phyloP scores from a whole-genome alignment of 345 rosid species.

The Gossypium ekmanianum region DNA sequence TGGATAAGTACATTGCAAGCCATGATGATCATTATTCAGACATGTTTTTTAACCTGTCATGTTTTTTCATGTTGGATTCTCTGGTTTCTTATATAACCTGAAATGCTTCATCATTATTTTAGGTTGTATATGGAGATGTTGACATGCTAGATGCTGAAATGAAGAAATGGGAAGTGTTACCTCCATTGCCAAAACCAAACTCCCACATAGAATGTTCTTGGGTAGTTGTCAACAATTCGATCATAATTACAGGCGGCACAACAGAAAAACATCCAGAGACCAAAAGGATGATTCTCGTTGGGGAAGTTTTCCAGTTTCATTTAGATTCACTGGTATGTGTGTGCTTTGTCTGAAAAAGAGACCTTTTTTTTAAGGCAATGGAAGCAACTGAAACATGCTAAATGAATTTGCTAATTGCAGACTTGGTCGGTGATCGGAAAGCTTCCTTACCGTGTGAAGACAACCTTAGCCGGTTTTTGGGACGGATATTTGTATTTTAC shows the following conservation, averaged over 20 bases:
- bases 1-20: background rate
- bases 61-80: background rate
- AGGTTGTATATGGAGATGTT: constrained; percentile 74
- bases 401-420: constrained; percentile 56
- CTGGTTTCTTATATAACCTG: background rate
- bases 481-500: constrained; percentile 82
- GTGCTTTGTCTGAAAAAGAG: background rate
- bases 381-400: background rate
- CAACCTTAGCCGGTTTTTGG: constrained; percentile 61
- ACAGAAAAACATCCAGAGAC: constrained; percentile 79
- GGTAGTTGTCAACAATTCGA: constrained; percentile 71
- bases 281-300: constrained; percentile 71
- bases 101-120: constrained; percentile 17
- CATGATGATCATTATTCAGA: background rate
- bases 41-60: too few relatives aligned
- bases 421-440: constrained; percentile 78
- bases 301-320: constrained; percentile 68
- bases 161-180: constrained; percentile 62
- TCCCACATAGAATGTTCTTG: constrained; percentile 85
- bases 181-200: constrained; percentile 76
- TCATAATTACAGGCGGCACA: constrained; percentile 72
- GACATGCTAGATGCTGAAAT: constrained; percentile 70
- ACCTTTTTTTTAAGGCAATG: background rate
- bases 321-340: constrained; percentile 52
- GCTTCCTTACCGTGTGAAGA: constrained; percentile 79